Percentiles rank a stretch among this genome's conserved stretches.
Conservation (phyloP, 192 early-diverging fungal species). For the Linnemannia exigua region DNA sequence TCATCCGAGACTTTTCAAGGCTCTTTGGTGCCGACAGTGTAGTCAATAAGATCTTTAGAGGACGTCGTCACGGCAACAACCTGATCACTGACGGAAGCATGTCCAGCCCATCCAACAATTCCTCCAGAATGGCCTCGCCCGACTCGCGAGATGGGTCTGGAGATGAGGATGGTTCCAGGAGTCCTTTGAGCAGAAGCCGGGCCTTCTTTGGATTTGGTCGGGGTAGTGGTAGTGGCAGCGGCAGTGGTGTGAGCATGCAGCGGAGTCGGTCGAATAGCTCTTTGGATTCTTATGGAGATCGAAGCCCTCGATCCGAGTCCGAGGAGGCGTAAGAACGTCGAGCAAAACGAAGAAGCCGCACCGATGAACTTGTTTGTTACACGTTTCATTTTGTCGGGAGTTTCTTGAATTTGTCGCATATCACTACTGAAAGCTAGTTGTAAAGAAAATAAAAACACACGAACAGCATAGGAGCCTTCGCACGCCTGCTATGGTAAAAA, state of each 20-base stretch:
- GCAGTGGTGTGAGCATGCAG: slow-evolving; percentile 30
- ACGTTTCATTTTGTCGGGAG: background rate
- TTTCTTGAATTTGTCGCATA: background rate
- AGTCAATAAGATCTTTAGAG: slow-evolving; percentile 63
- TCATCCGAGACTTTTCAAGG: slow-evolving; percentile 71
- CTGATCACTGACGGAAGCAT: slow-evolving; percentile 38
- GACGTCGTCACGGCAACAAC: slow-evolving; percentile 33
- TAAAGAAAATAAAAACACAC: background rate
- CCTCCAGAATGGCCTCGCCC: slow-evolving; percentile 40
- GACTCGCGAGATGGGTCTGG: slow-evolving; percentile 35
- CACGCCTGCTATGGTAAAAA: background rate
- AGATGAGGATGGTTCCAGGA: slow-evolving; percentile 30
- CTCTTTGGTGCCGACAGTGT: slow-evolving; percentile 76
- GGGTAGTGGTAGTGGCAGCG: slow-evolving; percentile 13
- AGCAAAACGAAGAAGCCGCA: too few relatives aligned
- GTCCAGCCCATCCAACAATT: slow-evolving; percentile 34
- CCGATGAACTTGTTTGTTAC: too few relatives aligned
- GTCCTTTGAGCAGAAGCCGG: slow-evolving; percentile 21
- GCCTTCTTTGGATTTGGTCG: slow-evolving; percentile 40
- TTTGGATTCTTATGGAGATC: slow-evolving; percentile 32
- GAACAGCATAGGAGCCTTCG: background rate
- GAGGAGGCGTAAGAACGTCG: slow-evolving; percentile 2
- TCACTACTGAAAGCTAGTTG: background rate
- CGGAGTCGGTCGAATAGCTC: slow-evolving; percentile 42
- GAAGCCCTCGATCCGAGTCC: slow-evolving; percentile 17